Evolutionary conservation across 2,329 filamentous ascomycete genomes (phyloP).

Genomic region (Aureobasidium musti): DNA sequence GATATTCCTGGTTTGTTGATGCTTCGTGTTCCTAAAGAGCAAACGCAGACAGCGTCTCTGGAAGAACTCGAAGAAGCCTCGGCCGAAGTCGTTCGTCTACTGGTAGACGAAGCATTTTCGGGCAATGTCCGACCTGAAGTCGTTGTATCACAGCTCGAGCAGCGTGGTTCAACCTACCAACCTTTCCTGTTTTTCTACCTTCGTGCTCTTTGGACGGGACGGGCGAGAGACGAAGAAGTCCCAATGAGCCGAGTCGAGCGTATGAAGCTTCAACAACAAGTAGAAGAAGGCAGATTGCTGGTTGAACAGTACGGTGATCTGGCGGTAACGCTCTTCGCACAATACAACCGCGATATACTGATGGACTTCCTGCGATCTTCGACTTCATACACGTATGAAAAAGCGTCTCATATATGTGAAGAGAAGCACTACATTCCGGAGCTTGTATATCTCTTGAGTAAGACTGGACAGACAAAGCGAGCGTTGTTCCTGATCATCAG

Average conservation of each 20-base stretch:
- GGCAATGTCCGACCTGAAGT: conserved; percentile 77
- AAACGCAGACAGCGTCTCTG: conserved; percentile 64
- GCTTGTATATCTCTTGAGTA: conserved; percentile 92
- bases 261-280: conserved; percentile 37
- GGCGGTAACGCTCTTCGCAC: conserved; percentile 81
- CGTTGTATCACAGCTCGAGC: conserved; percentile 76
- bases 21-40: conserved; percentile 75
- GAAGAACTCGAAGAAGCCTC: conserved; percentile 77
- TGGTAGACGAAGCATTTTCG: conserved; percentile 88
- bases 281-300: conserved; percentile 63
- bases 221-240: conserved; percentile 54
- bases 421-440: conserved; percentile 79
- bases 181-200: conserved; percentile 93
- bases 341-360: conserved; percentile 75
- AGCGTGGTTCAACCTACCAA: conserved; percentile 59
- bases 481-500: conserved; percentile 93
- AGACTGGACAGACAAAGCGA: conserved; percentile 89
- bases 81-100: conserved; percentile 77
- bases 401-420: conserved; percentile 76
- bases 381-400: conserved; percentile 78
- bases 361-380: conserved; percentile 89
- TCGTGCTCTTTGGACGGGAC: conserved; percentile 78
- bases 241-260: conserved; percentile 36
- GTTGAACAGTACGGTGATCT: conserved; percentile 84
- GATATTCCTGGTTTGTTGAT: conserved; percentile 88